Evolutionary conservation across 2,329 filamentous ascomycete species (phyloP).

Genomic region (Fusarium fujikuroi): DNA sequence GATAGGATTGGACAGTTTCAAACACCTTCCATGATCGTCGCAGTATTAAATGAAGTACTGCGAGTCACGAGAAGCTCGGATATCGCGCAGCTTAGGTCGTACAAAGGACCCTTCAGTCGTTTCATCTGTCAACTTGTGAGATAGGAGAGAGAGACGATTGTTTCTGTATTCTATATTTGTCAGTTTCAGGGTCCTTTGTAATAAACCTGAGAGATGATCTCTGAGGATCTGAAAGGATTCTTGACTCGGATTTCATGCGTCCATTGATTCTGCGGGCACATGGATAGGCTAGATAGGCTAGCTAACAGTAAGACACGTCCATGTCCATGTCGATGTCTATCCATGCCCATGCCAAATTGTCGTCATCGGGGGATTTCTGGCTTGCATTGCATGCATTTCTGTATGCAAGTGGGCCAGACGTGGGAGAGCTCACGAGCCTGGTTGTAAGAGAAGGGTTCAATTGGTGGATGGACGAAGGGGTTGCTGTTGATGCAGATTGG

Average conservation of each 20-base stretch:
- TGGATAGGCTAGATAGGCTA: slow-evolving; percentile 9
- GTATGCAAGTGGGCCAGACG: slow-evolving; percentile 23
- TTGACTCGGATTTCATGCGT: slow-evolving; percentile 27
- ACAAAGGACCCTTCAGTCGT: slow-evolving; percentile 10
- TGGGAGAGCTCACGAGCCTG: slow-evolving; percentile 33
- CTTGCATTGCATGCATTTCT: slow-evolving; percentile 35
- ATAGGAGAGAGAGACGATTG: background rate
- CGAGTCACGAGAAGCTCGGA: slow-evolving; percentile 24
- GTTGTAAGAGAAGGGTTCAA: slow-evolving; percentile 21
- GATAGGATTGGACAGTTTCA: slow-evolving; percentile 29
- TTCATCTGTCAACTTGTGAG: slow-evolving; percentile 9
- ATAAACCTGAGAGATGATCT: slow-evolving; percentile 3
- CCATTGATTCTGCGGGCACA: slow-evolving; percentile 10
- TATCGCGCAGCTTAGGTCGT: slow-evolving; percentile 8
- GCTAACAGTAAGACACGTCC: slow-evolving; percentile 15
- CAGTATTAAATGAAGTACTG: slow-evolving; percentile 18
- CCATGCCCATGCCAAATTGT: slow-evolving; percentile 30
- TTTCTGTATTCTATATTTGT: background rate
- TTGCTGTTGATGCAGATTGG: slow-evolving; percentile 31
- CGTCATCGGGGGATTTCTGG: slow-evolving; percentile 39
- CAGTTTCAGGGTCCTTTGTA: slow-evolving; percentile 20
- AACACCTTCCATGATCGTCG: slow-evolving; percentile 28
- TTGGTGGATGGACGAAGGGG: slow-evolving; percentile 28
- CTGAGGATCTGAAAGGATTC: slow-evolving; percentile 13
- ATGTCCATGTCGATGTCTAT: background rate